phyloP scores from a whole-genome alignment of 2,329 filamentous ascomycete species.

The Trichoderma pleuroti region DNA sequence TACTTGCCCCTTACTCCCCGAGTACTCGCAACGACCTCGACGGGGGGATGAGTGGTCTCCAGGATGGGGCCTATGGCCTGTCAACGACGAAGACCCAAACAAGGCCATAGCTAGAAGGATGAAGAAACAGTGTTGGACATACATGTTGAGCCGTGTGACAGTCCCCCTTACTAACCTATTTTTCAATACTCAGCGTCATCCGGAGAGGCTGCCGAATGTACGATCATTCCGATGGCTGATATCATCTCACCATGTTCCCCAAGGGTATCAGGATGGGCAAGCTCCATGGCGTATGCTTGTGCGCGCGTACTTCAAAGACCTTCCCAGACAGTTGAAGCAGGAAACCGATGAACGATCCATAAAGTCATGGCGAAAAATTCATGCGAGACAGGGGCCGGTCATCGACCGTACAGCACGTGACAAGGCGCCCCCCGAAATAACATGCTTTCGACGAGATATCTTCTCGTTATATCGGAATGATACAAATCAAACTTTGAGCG shows the following conservation, averaged over 20 bases:
- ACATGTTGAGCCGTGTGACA: background rate
- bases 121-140: background rate
- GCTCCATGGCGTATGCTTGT: conserved; percentile 1
- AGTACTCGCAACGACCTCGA: background rate
- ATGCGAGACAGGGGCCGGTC: background rate
- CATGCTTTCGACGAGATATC: background rate
- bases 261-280: conserved; percentile 3
- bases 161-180: background rate
- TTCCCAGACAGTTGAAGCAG: background rate
- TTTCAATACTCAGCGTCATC: no score
- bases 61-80: background rate
- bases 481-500: background rate
- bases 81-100: background rate
- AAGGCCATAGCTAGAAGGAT: background rate
- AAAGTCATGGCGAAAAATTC: background rate
- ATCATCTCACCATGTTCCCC: background rate
- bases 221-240: background rate
- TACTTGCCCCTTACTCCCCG: background rate
- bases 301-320: background rate
- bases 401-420: background rate
- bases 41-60: background rate
- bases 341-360: background rate
- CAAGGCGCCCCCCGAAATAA: background rate
- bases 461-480: background rate
- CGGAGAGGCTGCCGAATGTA: background rate